Evolutionary conservation across 768 basidiomycete species (phyloP), one percentile per base, ranked within the genome.

Genomic region (Austroboletus eburneus): DNA sequence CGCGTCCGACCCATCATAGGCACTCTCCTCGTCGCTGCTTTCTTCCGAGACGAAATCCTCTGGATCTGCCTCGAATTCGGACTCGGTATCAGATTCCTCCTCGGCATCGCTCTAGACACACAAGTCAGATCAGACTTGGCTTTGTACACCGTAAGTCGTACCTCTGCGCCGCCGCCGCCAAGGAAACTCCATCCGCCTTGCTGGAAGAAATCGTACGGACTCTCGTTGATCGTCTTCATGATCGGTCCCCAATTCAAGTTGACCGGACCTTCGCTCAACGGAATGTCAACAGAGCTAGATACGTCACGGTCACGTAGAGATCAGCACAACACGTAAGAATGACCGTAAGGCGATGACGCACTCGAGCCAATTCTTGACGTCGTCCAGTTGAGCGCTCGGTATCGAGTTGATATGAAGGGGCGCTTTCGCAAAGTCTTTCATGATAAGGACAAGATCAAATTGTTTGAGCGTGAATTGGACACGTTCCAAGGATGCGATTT

Each of bases 291-390:
- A 5, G 94, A 97, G 61, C 94, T 97, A 12, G 45, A 46, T 30
- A n/a, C 21, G 16, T 13, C 24, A 36, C 12, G n/a, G 22, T 3
- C 49, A 14, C 32, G 34, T 43, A 17, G 27, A 20, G 25, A 25
- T 61, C 46, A 51, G 32, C 29, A 42, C 17, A 34, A 12, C 13
- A 32, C 46, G 20, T 16, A 25, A 32, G 14, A 3, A 29, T 7
- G 9, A 3, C 2, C 7, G 10, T 22, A 41, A 45, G 42, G 38
- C 38, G 21, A 43, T 7, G 12, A 73, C 91, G 54, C 64, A 97
- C 92, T 99, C 93, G 18, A 99, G 78, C 96, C 96, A 99, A 60
- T 96, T 94, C 70, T 97, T 98, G 52, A 99, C 94, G 55, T 94
- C 93, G 60, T 99, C 96, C 59, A 98, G 80, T 57, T 91, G 87